Conservation (phyloP, 2,329 filamentous ascomycete genomes). For the Beauveria rudraprayagi region DNA sequence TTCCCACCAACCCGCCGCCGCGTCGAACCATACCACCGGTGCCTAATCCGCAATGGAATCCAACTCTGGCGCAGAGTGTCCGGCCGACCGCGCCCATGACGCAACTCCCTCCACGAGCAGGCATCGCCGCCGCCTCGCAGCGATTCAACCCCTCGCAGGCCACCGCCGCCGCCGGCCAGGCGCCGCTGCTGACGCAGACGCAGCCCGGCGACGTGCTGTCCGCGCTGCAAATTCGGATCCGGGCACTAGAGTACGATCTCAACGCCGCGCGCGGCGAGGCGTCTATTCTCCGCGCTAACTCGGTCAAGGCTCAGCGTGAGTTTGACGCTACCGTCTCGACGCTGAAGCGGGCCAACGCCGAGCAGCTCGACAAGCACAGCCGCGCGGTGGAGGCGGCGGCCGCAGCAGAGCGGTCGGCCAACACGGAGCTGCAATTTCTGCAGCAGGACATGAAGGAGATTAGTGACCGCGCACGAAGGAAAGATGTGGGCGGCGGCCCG, state of each 20-base stretch:
- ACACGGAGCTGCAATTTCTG: constrained; percentile 65
- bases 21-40: constrained; percentile 22
- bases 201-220: constrained; percentile 31
- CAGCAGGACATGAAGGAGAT: constrained; percentile 63
- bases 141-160: constrained; percentile 25
- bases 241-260: constrained; percentile 47
- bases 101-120: not conserved
- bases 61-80: constrained; percentile 19
- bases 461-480: constrained; percentile 38
- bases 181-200: constrained; percentile 20
- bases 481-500: constrained; percentile 23
- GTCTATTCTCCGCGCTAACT: constrained; percentile 65
- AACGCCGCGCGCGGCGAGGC: constrained; percentile 62
- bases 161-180: constrained; percentile 21
- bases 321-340: constrained; percentile 55
- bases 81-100: constrained; percentile 10
- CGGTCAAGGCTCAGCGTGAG: constrained; percentile 51
- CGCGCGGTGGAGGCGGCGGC: constrained; percentile 56
- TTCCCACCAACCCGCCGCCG: constrained; percentile 19
- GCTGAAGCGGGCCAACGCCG: constrained; percentile 54
- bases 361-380: constrained; percentile 56
- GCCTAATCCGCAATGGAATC: constrained; percentile 33
- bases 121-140: constrained; percentile 16
- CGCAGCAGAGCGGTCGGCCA: constrained; percentile 55
- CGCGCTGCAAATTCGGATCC: constrained; percentile 44